Conservation (phyloP, 2,329 filamentous ascomycete species). For the Colletotrichum zoysiae region DNA sequence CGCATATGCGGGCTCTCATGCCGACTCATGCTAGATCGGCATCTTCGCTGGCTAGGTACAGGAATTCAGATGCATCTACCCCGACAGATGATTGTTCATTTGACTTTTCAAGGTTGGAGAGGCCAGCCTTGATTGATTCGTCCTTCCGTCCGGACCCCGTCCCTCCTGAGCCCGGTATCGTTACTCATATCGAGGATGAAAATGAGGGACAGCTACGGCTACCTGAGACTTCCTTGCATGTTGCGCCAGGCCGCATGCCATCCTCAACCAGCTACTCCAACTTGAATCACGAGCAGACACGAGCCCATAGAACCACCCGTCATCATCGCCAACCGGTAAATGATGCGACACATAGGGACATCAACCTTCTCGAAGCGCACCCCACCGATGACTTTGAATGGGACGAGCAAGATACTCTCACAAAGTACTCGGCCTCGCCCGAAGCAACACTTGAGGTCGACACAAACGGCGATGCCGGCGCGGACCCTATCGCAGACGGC, state of each 20-base stretch:
- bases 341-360: constrained; percentile 24
- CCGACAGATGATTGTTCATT: background rate
- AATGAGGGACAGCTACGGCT: background rate
- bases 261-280: background rate
- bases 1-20: constrained; percentile 48
- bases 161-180: background rate
- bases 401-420: constrained; percentile 50
- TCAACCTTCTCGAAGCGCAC: constrained; percentile 49
- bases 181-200: constrained; percentile 1
- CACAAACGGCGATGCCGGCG: constrained; percentile 42
- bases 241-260: background rate
- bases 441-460: constrained; percentile 42
- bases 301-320: background rate
- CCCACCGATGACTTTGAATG: constrained; percentile 54
- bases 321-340: background rate
- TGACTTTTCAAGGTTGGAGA: constrained; percentile 25
- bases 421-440: constrained; percentile 47
- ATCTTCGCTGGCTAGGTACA: background rate
- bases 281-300: background rate
- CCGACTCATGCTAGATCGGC: constrained; percentile 45
- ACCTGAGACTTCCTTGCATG: background rate
- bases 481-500: constrained; percentile 50
- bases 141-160: background rate
- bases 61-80: background rate
- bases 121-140: background rate